phyloP scores from a whole-genome alignment of 148 eudicot species.

The Euryodendron excelsum region DNA sequence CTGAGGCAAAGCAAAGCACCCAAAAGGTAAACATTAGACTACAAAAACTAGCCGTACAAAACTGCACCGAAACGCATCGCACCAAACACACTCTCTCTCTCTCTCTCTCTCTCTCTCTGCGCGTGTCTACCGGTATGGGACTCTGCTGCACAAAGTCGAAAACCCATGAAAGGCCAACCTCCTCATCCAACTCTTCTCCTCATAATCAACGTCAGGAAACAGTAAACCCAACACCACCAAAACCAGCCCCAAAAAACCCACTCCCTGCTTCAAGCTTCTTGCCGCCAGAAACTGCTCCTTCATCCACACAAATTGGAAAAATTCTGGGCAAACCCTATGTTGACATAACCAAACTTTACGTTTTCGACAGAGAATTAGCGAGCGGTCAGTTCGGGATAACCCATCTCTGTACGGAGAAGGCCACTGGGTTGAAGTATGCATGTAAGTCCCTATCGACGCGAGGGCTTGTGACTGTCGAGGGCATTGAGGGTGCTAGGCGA shows the following conservation, averaged over 20 bases:
- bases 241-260: background rate
- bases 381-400: conserved; percentile 87
- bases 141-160: background rate
- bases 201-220: conserved; percentile 1
- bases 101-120: background rate
- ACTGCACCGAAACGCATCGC: background rate
- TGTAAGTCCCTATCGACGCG: conserved; percentile 72
- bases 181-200: conserved; percentile 21
- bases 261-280: background rate
- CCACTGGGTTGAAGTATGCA: conserved; percentile 54
- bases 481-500: conserved; percentile 58
- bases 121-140: background rate
- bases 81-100: conserved; percentile 5
- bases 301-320: conserved; percentile 26
- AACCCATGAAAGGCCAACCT: conserved; percentile 36
- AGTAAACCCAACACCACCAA: conserved; percentile 20
- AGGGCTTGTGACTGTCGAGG: conserved; percentile 48
- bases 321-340: conserved; percentile 51
- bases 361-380: conserved; percentile 62
- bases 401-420: conserved; percentile 58
- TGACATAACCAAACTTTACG: conserved; percentile 49
- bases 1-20: conserved; percentile 11
- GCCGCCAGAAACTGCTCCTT: background rate
- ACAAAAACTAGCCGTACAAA: background rate
- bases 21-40: background rate